A percentile compares a stretch with the other conserved stretches of the same genome.
phyloP scores from a whole-genome alignment of 108 stramenopile species.

The Cylindrotheca fusiformis region DNA sequence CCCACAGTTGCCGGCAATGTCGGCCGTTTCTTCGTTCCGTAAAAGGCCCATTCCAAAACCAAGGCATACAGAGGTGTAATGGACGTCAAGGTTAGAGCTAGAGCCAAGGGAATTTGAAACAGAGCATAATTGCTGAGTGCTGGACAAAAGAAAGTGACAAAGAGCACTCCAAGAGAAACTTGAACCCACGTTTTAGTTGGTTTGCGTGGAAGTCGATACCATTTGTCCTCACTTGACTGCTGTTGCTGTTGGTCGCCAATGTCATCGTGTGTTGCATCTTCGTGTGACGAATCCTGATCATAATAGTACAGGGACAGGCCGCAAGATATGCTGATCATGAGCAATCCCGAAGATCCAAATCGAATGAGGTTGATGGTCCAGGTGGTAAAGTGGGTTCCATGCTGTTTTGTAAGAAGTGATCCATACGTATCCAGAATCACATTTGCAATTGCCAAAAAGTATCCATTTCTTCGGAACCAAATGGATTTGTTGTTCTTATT shows the following conservation, averaged over 20 bases:
- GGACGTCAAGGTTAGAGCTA: conserved; percentile 69
- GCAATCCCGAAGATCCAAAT: conserved; percentile 80
- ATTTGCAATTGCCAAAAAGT: conserved; percentile 61
- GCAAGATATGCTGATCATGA: conserved; percentile 48
- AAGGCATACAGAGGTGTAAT: conserved; percentile 80
- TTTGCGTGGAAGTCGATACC: conserved; percentile 12
- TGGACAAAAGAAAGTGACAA: conserved; percentile 79
- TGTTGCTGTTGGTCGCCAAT: neutral
- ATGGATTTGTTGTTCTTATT: neutral
- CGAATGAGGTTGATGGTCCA: conserved; percentile 85
- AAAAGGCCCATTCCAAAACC: conserved; percentile 48
- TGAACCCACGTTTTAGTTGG: conserved; percentile 42
- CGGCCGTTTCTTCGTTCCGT: conserved; percentile 28
- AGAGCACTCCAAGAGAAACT: conserved; percentile 61
- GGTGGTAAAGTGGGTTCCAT: conserved; percentile 67
- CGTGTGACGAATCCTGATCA: too few species aligned
- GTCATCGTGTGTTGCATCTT: neutral
- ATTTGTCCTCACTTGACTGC: conserved; percentile 3
- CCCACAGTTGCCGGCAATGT: conserved; percentile 40
- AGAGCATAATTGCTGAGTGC: conserved; percentile 81
- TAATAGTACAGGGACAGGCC: conserved; percentile 24
- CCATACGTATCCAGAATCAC: conserved; percentile 77
- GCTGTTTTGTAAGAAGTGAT: conserved; percentile 70
- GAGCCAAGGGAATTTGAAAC: conserved; percentile 76
- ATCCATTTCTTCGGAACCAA: conserved; percentile 35